phyloP scores from a whole-genome alignment of 139 green algal genomes.

The Chlamydomonas incerta region DNA sequence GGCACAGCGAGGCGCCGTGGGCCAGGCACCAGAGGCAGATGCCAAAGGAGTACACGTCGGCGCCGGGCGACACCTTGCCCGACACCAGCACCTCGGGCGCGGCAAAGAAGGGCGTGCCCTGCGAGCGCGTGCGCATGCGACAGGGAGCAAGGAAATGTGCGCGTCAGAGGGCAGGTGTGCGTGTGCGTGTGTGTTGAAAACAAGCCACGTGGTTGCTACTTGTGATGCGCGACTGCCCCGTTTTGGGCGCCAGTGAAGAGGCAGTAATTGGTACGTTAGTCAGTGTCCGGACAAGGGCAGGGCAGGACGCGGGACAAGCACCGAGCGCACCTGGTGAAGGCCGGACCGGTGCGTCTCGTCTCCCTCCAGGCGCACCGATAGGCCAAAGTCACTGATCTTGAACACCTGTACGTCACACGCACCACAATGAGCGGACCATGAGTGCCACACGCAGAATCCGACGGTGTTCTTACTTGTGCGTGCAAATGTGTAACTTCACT shows the following conservation, averaged over 20 bases:
- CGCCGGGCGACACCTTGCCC: slow-evolving; percentile 29
- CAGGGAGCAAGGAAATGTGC: not conserved
- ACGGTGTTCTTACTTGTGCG: too few relatives aligned
- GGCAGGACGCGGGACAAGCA: too few relatives aligned
- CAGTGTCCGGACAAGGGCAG: too few relatives aligned
- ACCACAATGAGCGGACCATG: too few relatives aligned
- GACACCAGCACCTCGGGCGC: slow-evolving; percentile 45
- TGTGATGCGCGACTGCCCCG: too few relatives aligned
- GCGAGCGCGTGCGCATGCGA: not conserved
- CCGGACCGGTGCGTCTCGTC: slow-evolving; percentile 16
- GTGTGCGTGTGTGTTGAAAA: too few relatives aligned
- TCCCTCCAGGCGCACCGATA: slow-evolving; percentile 8
- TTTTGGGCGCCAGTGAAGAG: too few relatives aligned
- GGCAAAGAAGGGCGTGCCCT: slow-evolving; percentile 47
- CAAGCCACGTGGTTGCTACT: too few relatives aligned
- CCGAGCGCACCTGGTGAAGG: slow-evolving; percentile 3
- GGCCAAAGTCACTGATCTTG: slow-evolving; percentile 37
- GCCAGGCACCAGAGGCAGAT: slow-evolving; percentile 31
- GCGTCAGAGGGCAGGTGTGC: not conserved
- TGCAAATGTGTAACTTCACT: too few relatives aligned
- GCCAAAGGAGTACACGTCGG: slow-evolving; percentile 53
- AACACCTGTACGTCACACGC: slow-evolving; percentile 29
- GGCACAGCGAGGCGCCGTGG: slow-evolving; percentile 13
- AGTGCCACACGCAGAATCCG: too few relatives aligned
- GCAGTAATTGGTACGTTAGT: too few relatives aligned